phyloP scores from a whole-genome alignment of 768 basidiomycete genomes.

The Rhizopogon vinicolor region DNA sequence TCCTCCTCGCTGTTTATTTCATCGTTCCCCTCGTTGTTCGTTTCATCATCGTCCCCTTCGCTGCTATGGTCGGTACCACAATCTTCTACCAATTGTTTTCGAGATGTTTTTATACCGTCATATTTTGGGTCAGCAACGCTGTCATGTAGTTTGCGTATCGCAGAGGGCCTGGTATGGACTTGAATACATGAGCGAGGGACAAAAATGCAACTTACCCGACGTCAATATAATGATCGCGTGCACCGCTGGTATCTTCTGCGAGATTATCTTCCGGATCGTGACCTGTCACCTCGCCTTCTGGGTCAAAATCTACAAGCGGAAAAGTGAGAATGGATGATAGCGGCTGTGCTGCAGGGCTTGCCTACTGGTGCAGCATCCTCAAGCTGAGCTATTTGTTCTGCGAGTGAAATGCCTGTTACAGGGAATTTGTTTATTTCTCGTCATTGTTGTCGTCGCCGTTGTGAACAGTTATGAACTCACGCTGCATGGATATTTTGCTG shows the following conservation, averaged over 20 bases:
- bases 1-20: constrained; percentile 15
- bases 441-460: not conserved
- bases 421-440: not conserved
- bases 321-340: constrained; percentile 5
- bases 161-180: constrained; percentile 51
- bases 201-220: constrained; percentile 58
- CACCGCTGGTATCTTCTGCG: constrained; percentile 28
- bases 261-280: constrained; percentile 36
- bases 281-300: constrained; percentile 56
- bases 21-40: constrained; percentile 5
- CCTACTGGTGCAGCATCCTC: constrained; percentile 68
- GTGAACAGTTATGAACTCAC: constrained; percentile 15
- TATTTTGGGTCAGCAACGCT: constrained; percentile 77
- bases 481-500: constrained; percentile 17
- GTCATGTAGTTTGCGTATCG: constrained; percentile 59
- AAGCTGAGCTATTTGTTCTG: constrained; percentile 80
- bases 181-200: not conserved
- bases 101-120: constrained; percentile 58
- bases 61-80: constrained; percentile 14
- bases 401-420: constrained; percentile 49
- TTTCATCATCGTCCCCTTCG: constrained; percentile 22
- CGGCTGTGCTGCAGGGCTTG: constrained; percentile 27
- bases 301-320: constrained; percentile 57
- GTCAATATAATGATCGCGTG: constrained; percentile 77
- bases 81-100: constrained; percentile 49